These are phyloP conservation scores for Hypsizygus ulmarius DNA, from an alignment of 1,284 basidiomycete species.

Conservation along the genomic window DNA sequence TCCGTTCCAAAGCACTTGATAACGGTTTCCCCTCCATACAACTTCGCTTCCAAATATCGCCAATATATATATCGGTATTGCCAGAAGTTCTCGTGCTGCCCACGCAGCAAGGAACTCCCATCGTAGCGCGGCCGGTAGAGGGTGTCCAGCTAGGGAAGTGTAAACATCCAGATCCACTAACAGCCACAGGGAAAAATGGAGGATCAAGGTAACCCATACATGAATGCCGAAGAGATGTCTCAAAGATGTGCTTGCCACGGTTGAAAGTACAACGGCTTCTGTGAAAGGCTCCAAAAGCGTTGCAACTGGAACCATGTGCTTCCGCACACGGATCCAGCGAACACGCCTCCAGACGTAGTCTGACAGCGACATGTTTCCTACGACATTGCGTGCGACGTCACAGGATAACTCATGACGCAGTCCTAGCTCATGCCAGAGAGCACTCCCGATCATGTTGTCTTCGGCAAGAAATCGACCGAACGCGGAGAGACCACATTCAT, in stretches of 20 bases:
- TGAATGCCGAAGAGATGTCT: slow-evolving; percentile 52
- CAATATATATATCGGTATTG: slow-evolving; percentile 82
- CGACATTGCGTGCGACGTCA: slow-evolving; percentile 86
- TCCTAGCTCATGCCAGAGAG: slow-evolving; percentile 89
- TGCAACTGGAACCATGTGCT: slow-evolving; percentile 84
- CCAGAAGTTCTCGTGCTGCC: slow-evolving; percentile 72
- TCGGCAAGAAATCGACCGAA: slow-evolving; percentile 90
- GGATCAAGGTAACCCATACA: slow-evolving; percentile 49
- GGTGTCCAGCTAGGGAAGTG: slow-evolving; percentile 68
- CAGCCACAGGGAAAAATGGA: slow-evolving; percentile 61
- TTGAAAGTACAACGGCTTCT: slow-evolving; percentile 73
- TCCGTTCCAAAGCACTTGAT: slow-evolving; percentile 63
- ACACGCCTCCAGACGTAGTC: slow-evolving; percentile 86
- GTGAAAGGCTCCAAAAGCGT: slow-evolving; percentile 89
- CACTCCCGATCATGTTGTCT: slow-evolving; percentile 92
- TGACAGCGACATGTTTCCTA: slow-evolving; percentile 78
- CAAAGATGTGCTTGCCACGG: slow-evolving; percentile 60
- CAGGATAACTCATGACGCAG: slow-evolving; percentile 83
- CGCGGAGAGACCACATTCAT: slow-evolving; percentile 61
- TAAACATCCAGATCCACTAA: slow-evolving; percentile 73
- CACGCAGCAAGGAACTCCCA: slow-evolving; percentile 75
- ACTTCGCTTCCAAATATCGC: slow-evolving; percentile 81
- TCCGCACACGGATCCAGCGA: slow-evolving; percentile 93
- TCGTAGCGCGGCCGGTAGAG: slow-evolving; percentile 47
- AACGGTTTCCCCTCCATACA: slow-evolving; percentile 76